Evolutionary conservation across 2,329 filamentous ascomycete genomes (phyloP).

Genomic region (Bretziella fagacearum): DNA sequence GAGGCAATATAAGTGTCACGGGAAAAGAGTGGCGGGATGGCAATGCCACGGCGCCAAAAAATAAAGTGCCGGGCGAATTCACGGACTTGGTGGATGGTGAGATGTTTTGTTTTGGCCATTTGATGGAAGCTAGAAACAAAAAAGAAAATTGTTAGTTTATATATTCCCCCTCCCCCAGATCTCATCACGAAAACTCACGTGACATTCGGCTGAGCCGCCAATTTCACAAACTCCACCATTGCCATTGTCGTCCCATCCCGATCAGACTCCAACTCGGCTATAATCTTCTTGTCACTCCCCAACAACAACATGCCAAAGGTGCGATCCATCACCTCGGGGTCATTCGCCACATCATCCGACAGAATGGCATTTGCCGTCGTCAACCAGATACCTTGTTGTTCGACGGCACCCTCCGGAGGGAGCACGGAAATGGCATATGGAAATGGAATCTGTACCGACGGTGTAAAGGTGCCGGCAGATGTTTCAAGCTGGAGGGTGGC

Average conservation of each 20-base stretch:
- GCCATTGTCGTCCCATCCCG: conserved; percentile 58
- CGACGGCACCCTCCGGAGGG: conserved; percentile 48
- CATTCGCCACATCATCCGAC: conserved; percentile 46
- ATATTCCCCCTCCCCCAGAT: no score
- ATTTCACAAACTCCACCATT: conserved; percentile 65
- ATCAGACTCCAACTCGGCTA: conserved; percentile 63
- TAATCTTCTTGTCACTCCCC: conserved; percentile 59
- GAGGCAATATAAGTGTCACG: conserved; percentile 84
- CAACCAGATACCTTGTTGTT: conserved; percentile 63
- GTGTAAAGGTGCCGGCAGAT: conserved; percentile 37
- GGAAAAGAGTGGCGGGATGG: conserved; percentile 77
- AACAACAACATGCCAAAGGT: conserved; percentile 77
- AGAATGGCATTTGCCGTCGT: conserved; percentile 69
- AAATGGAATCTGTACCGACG: conserved; percentile 47
- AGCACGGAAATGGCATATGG: conserved; percentile 57
- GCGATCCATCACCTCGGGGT: conserved; percentile 56
- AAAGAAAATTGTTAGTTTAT: no score
- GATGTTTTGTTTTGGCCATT: conserved; percentile 50
- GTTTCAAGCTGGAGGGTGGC: conserved; percentile 65
- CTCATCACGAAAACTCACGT: conserved; percentile 29
- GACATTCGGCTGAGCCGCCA: conserved; percentile 46
- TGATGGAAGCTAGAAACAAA: conserved; percentile 44
- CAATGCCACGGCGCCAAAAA: conserved; percentile 84
- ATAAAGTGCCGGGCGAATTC: conserved; percentile 85
- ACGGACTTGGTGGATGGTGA: conserved; percentile 66